These are phyloP conservation scores for Ophiostoma quercus DNA, from an alignment of 2,329 filamentous ascomycete genomes.

Conservation along the genomic window DNA sequence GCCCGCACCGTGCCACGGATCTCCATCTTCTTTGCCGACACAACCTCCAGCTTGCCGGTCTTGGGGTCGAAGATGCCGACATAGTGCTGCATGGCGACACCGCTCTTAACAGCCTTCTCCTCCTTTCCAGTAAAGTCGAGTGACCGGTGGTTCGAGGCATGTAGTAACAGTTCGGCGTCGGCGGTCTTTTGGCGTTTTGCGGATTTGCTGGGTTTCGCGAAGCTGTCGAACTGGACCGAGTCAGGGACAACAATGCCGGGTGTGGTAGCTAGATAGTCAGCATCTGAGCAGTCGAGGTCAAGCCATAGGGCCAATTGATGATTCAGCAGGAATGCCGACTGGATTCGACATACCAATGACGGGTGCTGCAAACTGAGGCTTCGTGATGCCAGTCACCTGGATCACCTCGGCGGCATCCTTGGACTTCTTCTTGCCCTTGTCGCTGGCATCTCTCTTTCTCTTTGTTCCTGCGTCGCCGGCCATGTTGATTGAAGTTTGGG, in stretches of 20 bases:
- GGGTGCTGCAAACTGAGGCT: conserved; percentile 46
- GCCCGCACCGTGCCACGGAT: conserved; percentile 53
- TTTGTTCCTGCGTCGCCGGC: conserved; percentile 39
- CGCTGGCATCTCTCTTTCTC: conserved; percentile 46
- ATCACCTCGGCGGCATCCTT: conserved; percentile 32
- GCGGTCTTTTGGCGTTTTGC: conserved; percentile 32
- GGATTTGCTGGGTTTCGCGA: conserved; percentile 37
- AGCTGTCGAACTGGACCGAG: conserved; percentile 45
- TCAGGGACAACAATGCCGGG: conserved; percentile 39
- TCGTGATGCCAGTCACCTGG: conserved; percentile 44
- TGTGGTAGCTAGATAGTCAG: conserved; percentile 36
- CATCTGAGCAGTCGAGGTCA: not conserved
- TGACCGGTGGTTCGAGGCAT: conserved; percentile 52
- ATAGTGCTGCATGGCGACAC: conserved; percentile 55
- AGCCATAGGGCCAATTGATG: not conserved
- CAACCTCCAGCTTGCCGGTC: conserved; percentile 54
- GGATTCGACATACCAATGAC: conserved; percentile 32
- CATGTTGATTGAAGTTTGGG: conserved; percentile 20
- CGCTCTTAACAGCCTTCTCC: conserved; percentile 39
- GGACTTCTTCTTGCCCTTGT: conserved; percentile 45
- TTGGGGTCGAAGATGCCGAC: conserved; percentile 59
- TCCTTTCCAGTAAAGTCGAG: conserved; percentile 58
- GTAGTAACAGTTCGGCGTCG: conserved; percentile 49
- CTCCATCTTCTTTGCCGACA: conserved; percentile 60
- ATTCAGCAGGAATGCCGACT: not conserved